A percentile compares a stretch with the other conserved stretches of the same genome.
phyloP scores from a whole-genome alignment of 2,329 filamentous ascomycete genomes.

The Penicillium hordei region DNA sequence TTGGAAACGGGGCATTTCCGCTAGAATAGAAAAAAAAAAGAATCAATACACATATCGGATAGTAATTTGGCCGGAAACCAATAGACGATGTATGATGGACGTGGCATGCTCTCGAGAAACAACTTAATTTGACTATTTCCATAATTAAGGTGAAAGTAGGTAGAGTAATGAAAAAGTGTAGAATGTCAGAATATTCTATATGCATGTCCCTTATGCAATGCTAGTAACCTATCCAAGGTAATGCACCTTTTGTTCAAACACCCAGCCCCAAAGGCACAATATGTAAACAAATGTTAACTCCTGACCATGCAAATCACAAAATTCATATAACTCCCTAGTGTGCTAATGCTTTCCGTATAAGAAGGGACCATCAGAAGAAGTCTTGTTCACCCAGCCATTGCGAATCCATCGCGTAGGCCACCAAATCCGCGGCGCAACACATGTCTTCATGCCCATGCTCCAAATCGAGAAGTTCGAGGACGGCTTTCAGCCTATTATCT shows the following conservation, averaged over 20 bases:
- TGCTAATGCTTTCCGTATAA: neutral
- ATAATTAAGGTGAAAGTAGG: neutral
- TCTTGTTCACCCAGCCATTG: slow-evolving; percentile 42
- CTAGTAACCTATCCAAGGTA: neutral
- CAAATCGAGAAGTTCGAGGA: slow-evolving; percentile 40
- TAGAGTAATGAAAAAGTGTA: neutral
- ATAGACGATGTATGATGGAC: neutral
- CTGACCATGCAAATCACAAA: neutral
- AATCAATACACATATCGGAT: neutral
- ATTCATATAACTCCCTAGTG: neutral
- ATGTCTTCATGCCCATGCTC: slow-evolving; percentile 42
- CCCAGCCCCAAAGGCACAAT: neutral
- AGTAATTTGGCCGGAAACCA: neutral
- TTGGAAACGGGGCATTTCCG: neutral
- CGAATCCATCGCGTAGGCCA: slow-evolving; percentile 46
- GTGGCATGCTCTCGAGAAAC: neutral
- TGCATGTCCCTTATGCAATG: neutral
- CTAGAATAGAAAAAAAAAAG: neutral
- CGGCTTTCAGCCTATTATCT: slow-evolving; percentile 32
- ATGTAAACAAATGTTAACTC: neutral
- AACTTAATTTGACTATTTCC: too few species aligned
- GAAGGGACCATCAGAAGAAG: slow-evolving; percentile 32
- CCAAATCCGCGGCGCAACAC: slow-evolving; percentile 45
- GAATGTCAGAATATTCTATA: neutral
- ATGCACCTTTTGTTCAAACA: neutral